Conservation (phyloP, 108 stramenopile genomes). For the Skeletonema tropicum region DNA sequence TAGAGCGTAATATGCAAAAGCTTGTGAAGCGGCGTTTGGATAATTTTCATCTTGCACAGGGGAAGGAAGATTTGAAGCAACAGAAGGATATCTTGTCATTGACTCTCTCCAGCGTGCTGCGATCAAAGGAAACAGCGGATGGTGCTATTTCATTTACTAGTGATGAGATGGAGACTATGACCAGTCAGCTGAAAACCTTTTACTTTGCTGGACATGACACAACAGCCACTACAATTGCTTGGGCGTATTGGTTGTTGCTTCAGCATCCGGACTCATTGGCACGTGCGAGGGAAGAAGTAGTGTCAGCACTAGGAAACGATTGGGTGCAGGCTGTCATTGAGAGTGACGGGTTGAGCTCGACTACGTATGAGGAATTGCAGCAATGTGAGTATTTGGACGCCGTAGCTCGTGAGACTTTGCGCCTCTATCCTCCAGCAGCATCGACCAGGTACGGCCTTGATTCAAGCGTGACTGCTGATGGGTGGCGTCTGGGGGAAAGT, state of each 20-base stretch:
- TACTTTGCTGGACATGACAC: constrained; percentile 63
- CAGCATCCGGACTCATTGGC: constrained; percentile 39
- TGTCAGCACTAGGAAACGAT: constrained; percentile 15
- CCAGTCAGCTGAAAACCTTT: constrained; percentile 55
- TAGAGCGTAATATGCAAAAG: constrained; percentile 30
- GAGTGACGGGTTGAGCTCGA: background rate
- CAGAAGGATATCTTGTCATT: constrained; percentile 30
- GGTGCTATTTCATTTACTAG: constrained; percentile 10
- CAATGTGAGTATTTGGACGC: constrained; percentile 52
- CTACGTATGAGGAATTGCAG: constrained; percentile 36
- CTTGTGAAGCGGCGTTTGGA: constrained; percentile 34
- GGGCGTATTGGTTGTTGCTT: constrained; percentile 49
- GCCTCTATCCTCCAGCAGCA: constrained; percentile 46
- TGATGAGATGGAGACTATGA: constrained; percentile 41
- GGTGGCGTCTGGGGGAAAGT: constrained; percentile 26
- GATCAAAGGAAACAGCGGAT: constrained; percentile 9
- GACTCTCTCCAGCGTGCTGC: constrained; percentile 22
- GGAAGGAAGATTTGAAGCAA: background rate
- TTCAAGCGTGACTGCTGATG: constrained; percentile 10
- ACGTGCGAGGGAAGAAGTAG: constrained; percentile 30
- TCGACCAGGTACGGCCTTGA: constrained; percentile 29
- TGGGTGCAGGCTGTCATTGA: constrained; percentile 14
- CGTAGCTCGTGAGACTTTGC: constrained; percentile 37
- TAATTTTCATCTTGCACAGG: background rate
- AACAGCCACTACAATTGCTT: constrained; percentile 51